Evolutionary conservation across 139 green algal species (phyloP).

Genomic region (Marvania coccoides): DNA sequence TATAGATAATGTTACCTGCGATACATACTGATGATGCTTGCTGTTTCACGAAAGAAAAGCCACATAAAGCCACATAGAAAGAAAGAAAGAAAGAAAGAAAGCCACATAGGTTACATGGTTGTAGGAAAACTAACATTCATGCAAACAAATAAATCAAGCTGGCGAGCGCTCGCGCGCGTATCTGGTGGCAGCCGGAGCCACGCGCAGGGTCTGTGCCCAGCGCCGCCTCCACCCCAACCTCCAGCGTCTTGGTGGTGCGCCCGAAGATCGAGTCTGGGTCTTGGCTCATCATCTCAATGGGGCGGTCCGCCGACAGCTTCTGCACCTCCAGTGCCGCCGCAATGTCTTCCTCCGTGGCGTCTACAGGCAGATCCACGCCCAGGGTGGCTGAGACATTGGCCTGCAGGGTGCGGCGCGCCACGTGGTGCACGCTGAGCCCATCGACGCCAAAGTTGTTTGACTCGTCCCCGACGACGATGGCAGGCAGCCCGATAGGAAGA

Average conservation of each 20-base stretch:
- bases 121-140: too few relatives aligned
- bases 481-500: too few relatives aligned
- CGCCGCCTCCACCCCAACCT: constrained; percentile 14
- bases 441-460: too few relatives aligned
- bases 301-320: constrained; percentile 35
- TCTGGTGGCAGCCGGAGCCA: neutral
- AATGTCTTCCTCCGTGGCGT: constrained; percentile 34
- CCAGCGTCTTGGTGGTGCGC: constrained; percentile 38
- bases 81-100: too few relatives aligned
- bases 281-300: constrained; percentile 34
- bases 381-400: constrained; percentile 48
- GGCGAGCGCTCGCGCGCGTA: neutral
- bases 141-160: neutral
- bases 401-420: constrained; percentile 22
- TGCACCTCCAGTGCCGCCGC: constrained; percentile 33
- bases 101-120: too few relatives aligned
- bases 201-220: neutral
- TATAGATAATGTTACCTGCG: too few relatives aligned
- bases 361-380: constrained; percentile 30
- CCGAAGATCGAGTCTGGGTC: constrained; percentile 51
- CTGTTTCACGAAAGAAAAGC: too few relatives aligned
- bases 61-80: too few relatives aligned
- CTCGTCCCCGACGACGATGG: too few relatives aligned
- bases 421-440: neutral
- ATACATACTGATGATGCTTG: too few relatives aligned